A percentile compares a stretch with the other conserved stretches of the same genome.
phyloP scores from a whole-genome alignment of 805 yeast species.

The Yarrowia bubula region DNA sequence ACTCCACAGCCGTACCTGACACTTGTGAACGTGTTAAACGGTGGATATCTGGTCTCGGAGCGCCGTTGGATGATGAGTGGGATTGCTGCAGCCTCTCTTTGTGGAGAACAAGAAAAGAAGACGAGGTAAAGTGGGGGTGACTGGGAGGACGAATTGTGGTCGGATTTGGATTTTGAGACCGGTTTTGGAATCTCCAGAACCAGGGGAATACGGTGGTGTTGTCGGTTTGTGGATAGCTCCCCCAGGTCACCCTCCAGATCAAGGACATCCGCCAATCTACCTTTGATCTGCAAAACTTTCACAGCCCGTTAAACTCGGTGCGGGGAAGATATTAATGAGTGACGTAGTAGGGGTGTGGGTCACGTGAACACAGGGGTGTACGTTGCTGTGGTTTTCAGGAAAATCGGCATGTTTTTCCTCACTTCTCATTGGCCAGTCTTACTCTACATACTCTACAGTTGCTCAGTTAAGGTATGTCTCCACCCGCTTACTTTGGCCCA shows the following conservation, averaged over 20 bases:
- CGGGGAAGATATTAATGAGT: slow-evolving; percentile 3
- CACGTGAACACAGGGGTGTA: background rate
- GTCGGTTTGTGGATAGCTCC: background rate
- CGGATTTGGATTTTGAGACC: background rate
- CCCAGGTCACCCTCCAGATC: background rate
- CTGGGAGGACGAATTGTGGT: no score
- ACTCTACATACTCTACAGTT: no score
- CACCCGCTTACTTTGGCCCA: no score
- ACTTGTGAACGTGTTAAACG: background rate
- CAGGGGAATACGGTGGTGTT: background rate
- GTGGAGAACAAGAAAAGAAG: background rate
- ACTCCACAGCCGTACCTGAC: background rate
- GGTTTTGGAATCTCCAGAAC: background rate
- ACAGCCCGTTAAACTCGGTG: slow-evolving; percentile 9
- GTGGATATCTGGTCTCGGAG: background rate
- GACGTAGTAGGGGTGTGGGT: background rate
- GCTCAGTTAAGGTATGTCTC: no score
- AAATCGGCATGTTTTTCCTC: no score
- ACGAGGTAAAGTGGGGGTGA: background rate
- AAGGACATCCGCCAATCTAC: background rate
- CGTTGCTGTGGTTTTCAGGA: no score
- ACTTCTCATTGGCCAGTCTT: no score
- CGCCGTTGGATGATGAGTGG: background rate
- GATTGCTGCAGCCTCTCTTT: no score
- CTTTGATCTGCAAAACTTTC: slow-evolving; percentile 14